These are phyloP conservation scores for Lentinus brumalis DNA, from an alignment of 768 basidiomycete species.

Conservation along the genomic window DNA sequence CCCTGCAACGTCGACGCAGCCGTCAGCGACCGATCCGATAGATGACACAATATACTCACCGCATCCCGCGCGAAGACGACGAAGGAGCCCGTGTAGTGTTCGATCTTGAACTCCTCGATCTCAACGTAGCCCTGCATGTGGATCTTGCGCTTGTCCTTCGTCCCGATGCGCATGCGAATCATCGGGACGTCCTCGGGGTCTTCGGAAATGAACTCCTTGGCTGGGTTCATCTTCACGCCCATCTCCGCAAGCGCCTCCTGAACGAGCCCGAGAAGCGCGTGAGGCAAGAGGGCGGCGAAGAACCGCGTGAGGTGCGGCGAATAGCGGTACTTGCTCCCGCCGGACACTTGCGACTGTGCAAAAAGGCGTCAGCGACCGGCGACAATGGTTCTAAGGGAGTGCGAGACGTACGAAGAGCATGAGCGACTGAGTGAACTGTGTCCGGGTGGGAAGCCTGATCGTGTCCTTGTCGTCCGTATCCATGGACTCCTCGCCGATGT, in stretches of 20 bases:
- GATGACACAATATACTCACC: conserved; percentile 41
- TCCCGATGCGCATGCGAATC: conserved; percentile 58
- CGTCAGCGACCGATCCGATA: conserved; percentile 2
- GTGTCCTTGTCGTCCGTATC: conserved; percentile 57
- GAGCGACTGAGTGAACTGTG: conserved; percentile 80
- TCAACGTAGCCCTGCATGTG: conserved; percentile 75
- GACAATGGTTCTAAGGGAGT: not conserved
- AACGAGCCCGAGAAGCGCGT: conserved; percentile 53
- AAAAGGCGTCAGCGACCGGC: not conserved
- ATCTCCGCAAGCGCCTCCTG: conserved; percentile 52
- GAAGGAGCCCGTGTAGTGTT: conserved; percentile 57
- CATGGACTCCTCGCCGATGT: conserved; percentile 39
- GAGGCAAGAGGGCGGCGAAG: conserved; percentile 63
- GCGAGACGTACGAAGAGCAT: conserved; percentile 72
- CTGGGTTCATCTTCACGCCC: conserved; percentile 52
- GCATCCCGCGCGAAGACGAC: conserved; percentile 71
- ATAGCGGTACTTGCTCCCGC: conserved; percentile 59
- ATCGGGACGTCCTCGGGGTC: conserved; percentile 8
- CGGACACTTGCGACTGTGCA: conserved; percentile 78
- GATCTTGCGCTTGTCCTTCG: conserved; percentile 63
- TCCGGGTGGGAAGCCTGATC: conserved; percentile 59
- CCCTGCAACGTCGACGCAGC: conserved; percentile 46
- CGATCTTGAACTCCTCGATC: conserved; percentile 60
- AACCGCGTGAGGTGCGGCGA: conserved; percentile 80
- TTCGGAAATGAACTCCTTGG: conserved; percentile 25